phyloP scores from a whole-genome alignment of 495 filamentous ascomycete species.

The Cairneyella variabilis region DNA sequence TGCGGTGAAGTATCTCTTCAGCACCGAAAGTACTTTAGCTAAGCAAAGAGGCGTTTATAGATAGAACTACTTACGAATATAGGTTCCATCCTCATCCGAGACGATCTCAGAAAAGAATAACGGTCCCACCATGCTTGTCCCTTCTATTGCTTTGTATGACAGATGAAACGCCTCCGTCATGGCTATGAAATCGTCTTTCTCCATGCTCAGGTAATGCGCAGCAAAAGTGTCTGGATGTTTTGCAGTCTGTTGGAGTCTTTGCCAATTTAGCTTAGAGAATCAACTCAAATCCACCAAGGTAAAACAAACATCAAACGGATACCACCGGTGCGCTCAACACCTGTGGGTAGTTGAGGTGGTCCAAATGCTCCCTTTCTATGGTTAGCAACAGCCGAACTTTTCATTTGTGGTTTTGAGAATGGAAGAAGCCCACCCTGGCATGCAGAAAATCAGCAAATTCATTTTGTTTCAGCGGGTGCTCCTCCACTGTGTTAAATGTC shows the following conservation, averaged over 20 bases:
- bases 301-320: constrained; percentile 45
- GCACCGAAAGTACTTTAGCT: neutral
- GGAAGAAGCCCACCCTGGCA: neutral
- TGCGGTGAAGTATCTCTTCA: constrained; percentile 48
- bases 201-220: constrained; percentile 38
- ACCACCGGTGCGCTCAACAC: constrained; percentile 34
- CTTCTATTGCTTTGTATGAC: constrained; percentile 44
- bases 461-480: constrained; percentile 38
- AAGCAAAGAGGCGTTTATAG: too few species aligned
- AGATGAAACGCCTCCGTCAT: constrained; percentile 38
- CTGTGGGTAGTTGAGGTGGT: constrained; percentile 32
- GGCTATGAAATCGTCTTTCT: constrained; percentile 32
- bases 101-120: constrained; percentile 49
- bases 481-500: constrained; percentile 36
- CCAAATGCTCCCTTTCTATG: constrained; percentile 39
- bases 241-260: constrained; percentile 43
- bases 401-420: too few species aligned
- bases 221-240: constrained; percentile 44
- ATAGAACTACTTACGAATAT: constrained; percentile 35
- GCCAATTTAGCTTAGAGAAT: constrained; percentile 14
- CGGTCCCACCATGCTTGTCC: constrained; percentile 42
- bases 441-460: constrained; percentile 46
- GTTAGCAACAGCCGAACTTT: too few species aligned
- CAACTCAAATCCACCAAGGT: neutral
- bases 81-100: constrained; percentile 39